A percentile compares a stretch with the other conserved stretches of the same genome.
Evolutionary conservation across 2,329 filamentous ascomycete genomes (phyloP).

Genomic region (Fusarium clavum): DNA sequence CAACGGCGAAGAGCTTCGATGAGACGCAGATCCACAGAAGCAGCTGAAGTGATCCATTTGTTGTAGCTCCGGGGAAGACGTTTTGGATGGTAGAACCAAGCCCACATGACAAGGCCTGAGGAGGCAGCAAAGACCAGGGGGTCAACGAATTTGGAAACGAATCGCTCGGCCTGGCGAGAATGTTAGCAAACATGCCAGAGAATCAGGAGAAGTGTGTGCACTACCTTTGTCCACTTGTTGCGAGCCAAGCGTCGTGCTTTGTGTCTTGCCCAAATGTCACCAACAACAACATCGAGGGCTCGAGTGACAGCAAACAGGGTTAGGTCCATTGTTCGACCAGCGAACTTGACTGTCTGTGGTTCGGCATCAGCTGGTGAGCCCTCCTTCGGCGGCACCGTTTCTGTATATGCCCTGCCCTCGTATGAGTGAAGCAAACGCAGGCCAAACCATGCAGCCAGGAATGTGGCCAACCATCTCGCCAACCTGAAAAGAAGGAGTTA

Average conservation of each 20-base stretch:
- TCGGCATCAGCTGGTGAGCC: slow-evolving; percentile 44
- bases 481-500: slow-evolving; percentile 55
- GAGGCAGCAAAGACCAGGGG: slow-evolving; percentile 78
- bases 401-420: slow-evolving; percentile 57
- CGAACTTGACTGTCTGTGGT: slow-evolving; percentile 52
- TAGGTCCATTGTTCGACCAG: slow-evolving; percentile 82
- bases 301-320: slow-evolving; percentile 81
- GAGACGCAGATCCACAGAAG: slow-evolving; percentile 79
- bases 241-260: slow-evolving; percentile 58
- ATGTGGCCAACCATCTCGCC: slow-evolving; percentile 68
- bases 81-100: slow-evolving; percentile 83
- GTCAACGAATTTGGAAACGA: slow-evolving; percentile 62
- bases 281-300: slow-evolving; percentile 77
- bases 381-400: slow-evolving; percentile 51
- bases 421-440: slow-evolving; percentile 69
- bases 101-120: slow-evolving; percentile 85
- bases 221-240: slow-evolving; percentile 61
- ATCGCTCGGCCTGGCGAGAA: slow-evolving; percentile 47
- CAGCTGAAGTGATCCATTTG: slow-evolving; percentile 83
- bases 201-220: background rate
- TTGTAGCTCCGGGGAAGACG: slow-evolving; percentile 79
- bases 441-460: slow-evolving; percentile 69
- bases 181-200: slow-evolving; percentile 24
- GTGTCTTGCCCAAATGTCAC: slow-evolving; percentile 70
- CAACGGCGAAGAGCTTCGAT: slow-evolving; percentile 78